Conservation (phyloP, 2,329 filamentous ascomycete species). For the Cladophialophora immunda region DNA sequence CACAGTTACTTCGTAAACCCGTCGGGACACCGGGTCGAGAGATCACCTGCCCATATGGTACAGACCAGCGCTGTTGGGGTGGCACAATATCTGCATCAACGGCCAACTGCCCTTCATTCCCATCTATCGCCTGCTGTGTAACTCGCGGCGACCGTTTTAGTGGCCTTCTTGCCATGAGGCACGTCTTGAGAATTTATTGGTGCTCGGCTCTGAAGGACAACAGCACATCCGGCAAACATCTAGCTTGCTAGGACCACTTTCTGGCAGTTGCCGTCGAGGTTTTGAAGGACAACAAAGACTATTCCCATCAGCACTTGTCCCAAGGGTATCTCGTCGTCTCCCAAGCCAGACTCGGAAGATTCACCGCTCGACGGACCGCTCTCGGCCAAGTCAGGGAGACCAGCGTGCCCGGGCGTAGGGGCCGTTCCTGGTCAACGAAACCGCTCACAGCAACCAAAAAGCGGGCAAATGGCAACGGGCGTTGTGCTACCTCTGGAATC, state of each 20-base stretch:
- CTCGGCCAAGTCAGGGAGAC: not conserved
- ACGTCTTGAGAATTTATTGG: constrained; percentile 17
- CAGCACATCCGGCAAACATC: not conserved
- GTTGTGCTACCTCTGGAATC: constrained; percentile 28
- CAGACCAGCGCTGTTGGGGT: not conserved
- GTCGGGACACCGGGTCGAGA: not conserved
- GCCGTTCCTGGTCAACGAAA: not conserved
- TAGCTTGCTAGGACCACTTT: constrained; percentile 1
- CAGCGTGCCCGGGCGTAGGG: not conserved
- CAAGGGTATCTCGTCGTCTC: not conserved
- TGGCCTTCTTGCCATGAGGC: constrained; percentile 23
- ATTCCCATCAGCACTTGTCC: not conserved
- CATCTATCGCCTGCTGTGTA: not conserved
- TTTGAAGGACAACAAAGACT: not conserved
- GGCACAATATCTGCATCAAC: constrained; percentile 2
- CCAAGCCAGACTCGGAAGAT: not conserved
- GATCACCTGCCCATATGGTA: not conserved
- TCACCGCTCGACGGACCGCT: not conserved
- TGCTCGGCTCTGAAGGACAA: constrained; percentile 21
- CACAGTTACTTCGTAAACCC: not conserved
- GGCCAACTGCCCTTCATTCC: not conserved
- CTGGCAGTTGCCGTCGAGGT: not conserved
- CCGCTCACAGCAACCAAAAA: not conserved
- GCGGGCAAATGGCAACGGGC: constrained; percentile 32
- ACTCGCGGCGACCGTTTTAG: constrained; percentile 5